Conservation (phyloP, 139 green algal genomes). For the Medakamo hakoo region DNA sequence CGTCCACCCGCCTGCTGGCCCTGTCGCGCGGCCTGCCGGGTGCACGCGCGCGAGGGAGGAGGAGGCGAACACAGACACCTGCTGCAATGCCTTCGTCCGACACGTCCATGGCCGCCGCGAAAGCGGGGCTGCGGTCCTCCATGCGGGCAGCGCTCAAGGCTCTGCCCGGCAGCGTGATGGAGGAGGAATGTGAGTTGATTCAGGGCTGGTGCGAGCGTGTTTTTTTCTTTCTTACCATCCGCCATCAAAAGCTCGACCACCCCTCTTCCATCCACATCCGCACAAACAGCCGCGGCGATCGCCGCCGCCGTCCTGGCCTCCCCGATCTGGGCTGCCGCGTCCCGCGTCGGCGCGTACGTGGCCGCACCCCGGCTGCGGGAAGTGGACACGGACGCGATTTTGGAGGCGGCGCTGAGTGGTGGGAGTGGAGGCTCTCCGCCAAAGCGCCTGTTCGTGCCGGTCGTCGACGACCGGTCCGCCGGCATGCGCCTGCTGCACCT, state of each 20-base stretch:
- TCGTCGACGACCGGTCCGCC: slow-evolving; percentile 46
- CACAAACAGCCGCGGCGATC: slow-evolving; percentile 6
- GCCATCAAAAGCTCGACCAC: no score
- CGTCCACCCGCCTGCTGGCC: no score
- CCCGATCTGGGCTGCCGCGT: slow-evolving; percentile 13
- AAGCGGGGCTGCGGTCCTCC: slow-evolving; percentile 7
- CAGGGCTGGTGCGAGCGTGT: not conserved
- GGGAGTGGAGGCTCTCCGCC: not conserved
- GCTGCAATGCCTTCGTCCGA: no score
- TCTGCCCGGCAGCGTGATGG: slow-evolving; percentile 4
- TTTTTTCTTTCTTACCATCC: not conserved
- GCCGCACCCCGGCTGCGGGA: slow-evolving; percentile 42
- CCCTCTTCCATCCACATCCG: not conserved
- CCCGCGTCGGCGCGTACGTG: slow-evolving; percentile 40
- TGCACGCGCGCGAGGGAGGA: no score
- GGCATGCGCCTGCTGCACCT: slow-evolving; percentile 73
- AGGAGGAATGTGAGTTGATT: slow-evolving; percentile 15
- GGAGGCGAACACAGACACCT: no score
- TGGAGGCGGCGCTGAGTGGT: slow-evolving; percentile 21
- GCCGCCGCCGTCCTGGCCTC: slow-evolving; percentile 14
- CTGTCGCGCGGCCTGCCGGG: no score
- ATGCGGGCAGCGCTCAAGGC: slow-evolving; percentile 11
- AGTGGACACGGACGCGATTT: slow-evolving; percentile 40
- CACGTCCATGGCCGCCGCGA: slow-evolving; percentile 9
- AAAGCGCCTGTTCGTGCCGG: slow-evolving; percentile 36